Evolutionary conservation across 768 basidiomycete species (phyloP).

Genomic region (Cantharellus anzutake): DNA sequence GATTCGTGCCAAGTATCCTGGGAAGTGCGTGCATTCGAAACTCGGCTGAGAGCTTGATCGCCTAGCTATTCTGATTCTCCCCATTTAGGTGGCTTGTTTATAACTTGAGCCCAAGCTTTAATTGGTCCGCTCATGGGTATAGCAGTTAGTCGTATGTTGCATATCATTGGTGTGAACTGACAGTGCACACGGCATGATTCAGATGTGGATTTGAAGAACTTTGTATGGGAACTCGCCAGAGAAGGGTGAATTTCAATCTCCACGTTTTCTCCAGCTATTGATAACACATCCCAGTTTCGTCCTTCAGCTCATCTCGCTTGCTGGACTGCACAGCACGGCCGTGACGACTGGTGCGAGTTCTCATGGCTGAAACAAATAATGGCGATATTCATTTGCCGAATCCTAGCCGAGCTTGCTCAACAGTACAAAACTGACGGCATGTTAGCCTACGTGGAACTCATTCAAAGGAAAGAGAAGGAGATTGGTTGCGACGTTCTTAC

Average conservation of each 20-base stretch:
- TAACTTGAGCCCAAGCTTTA: constrained; percentile 86
- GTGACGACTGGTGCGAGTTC: constrained; percentile 41
- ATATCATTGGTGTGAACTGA: not conserved
- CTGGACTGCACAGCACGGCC: constrained; percentile 75
- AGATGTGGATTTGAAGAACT: constrained; percentile 63
- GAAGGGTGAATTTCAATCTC: constrained; percentile 37
- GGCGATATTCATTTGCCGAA: not conserved
- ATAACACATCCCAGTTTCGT: constrained; percentile 38
- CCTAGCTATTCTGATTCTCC: not conserved
- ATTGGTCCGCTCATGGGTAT: constrained; percentile 76
- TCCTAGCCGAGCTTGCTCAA: constrained; percentile 53
- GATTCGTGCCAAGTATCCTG: constrained; percentile 52
- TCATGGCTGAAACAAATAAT: not conserved
- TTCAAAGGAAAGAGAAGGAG: constrained; percentile 77
- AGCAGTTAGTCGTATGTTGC: constrained; percentile 24
- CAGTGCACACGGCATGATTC: not conserved
- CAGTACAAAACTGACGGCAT: constrained; percentile 77
- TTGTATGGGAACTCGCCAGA: constrained; percentile 78
- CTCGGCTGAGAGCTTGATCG: too few relatives aligned
- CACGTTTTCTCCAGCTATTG: not conserved
- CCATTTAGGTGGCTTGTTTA: constrained; percentile 69
- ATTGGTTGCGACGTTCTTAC: constrained; percentile 80
- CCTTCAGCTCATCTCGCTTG: constrained; percentile 74
- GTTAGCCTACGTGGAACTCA: constrained; percentile 78
- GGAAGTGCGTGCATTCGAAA: constrained; percentile 27